Evolutionary conservation across 176 grass and related monocot species (phyloP), one percentile per base, ranked within the genome.

Genomic region (Aegilops longissima): DNA sequence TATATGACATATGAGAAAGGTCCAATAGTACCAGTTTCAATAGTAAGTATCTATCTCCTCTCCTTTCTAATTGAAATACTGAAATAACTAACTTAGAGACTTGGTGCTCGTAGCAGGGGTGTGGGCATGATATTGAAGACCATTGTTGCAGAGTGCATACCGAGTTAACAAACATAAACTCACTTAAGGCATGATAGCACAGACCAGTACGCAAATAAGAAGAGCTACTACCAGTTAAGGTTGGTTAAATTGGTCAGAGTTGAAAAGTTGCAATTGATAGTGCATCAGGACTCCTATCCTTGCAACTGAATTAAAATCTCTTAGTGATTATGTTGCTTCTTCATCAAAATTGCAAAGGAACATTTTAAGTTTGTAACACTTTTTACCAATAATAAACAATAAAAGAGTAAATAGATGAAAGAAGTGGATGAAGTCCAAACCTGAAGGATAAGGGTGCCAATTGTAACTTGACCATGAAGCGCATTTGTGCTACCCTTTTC

Each of bases 391-490:
- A 2, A 65, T 44, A 39, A 71, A 51, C 38, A 25, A 56, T 49
- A n/a, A 35, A 85, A 68, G 36, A 34, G 27, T 59, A 78, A 72
- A 66, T 31, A 35, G 45, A 71, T 61, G 59, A 70, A 77, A 83
- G 47, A 87, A 79, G 39, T 61, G 40, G 45, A 78, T 54, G 51
- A 47, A 29, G 73, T 84, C 18, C 69, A 85, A 88, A 97, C 94
- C 92, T 97, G 95, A 77, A 94, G 95, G 77, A 92, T 94, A 40
- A 97, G 81, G n/a, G 95, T 92, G 79, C 94, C 97, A 75, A 96
- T 99, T 83, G 92, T 97, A 70, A 99, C 94, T 96, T 97, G 97
- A 86, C 97, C 97, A 86, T 99, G 83, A 91, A 99, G 97, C 3
- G 93, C 86, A 88, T 96, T 94, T 70, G 90, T 94, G 59, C 87